Percentiles rank a stretch among this genome's conserved stretches.
Evolutionary conservation across 2,329 filamentous ascomycete species (phyloP).

Genomic region (Beauveria scarabaeidicola): DNA sequence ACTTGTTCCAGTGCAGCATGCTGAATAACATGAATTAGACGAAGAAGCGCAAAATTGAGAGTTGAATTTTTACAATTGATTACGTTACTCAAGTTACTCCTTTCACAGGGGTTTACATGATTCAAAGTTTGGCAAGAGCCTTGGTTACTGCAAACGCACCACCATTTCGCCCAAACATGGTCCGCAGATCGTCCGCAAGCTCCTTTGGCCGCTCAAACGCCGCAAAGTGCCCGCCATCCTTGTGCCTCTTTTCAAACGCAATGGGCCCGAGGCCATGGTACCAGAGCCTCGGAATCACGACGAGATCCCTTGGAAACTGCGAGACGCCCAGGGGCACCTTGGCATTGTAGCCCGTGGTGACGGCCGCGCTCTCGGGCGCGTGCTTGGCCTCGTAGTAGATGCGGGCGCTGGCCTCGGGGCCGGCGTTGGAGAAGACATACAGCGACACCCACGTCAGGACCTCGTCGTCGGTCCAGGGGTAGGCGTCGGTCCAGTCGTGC

Average conservation of each 20-base stretch:
- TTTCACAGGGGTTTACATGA: too few relatives aligned
- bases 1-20: not conserved
- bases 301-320: slow-evolving; percentile 49
- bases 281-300: slow-evolving; percentile 45
- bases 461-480: slow-evolving; percentile 65
- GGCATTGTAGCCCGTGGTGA: not conserved
- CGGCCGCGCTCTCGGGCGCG: slow-evolving; percentile 7
- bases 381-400: slow-evolving; percentile 64
- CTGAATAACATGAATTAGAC: too few relatives aligned
- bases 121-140: slow-evolving; percentile 8
- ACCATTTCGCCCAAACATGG: slow-evolving; percentile 46
- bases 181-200: slow-evolving; percentile 40
- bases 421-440: slow-evolving; percentile 59
- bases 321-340: slow-evolving; percentile 33
- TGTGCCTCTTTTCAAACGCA: slow-evolving; percentile 43
- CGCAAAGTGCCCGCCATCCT: slow-evolving; percentile 48
- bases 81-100: not conserved
- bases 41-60: too few relatives aligned
- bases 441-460: slow-evolving; percentile 63
- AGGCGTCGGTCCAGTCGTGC: slow-evolving; percentile 62
- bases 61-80: too few relatives aligned
- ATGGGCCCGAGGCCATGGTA: slow-evolving; percentile 45
- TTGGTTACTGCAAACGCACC: slow-evolving; percentile 31
- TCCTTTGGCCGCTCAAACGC: slow-evolving; percentile 45
- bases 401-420: slow-evolving; percentile 53